Base-by-base conservation (phyloP, 805 yeast genomes). In the Zygotorulaspora sp. region DNA sequence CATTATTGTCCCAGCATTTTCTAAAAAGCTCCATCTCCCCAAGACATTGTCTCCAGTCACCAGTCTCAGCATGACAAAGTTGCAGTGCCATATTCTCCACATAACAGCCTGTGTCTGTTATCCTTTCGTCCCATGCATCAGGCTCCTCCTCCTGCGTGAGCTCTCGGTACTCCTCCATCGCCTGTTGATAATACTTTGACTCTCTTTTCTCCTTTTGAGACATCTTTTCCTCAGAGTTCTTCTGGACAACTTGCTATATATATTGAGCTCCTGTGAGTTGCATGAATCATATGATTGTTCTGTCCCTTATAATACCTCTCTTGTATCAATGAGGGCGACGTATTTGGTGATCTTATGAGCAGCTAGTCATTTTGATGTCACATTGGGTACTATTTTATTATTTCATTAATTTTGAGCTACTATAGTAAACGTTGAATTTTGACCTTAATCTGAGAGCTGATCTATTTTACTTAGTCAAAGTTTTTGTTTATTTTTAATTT, bases 71-170 rank as follows among this genome's bases (percentile, higher is more conserved):
- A 54, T 82, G 88, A 49, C 95, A 85, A 22, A 84, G 61, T 36
- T 80, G 85, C 21, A 85, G 63, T 11, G 75, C 75, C 53, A 79
- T 60, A 50, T 85, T 85, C 53, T 85, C 89, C 20, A 72, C 82
- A 65, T 49, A 53, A 38, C 95, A 85, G 1, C 95, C 95, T 0
- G 95, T 84, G 22, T 78, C 70, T 19, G 68, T 71, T 34, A 85
- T 85, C 43, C 95, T 64, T 53, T 71, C 60, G 52, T 85, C 92
- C 89, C 89, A 82, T 35, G 73, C 85, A 52, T 82, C 89, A 1
- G 83, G 84, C 42, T 76, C 81, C 35, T 75, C 80, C 36, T 76
- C 82, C 6, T 66, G 72, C 1, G 50, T 59, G 16, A 52, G 44
- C n/a, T 59, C 61, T 5, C 43, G 35, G 40, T 50, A 58, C 26